phyloP scores from a whole-genome alignment of 106 monocot species.

The Vanilla planifolia region DNA sequence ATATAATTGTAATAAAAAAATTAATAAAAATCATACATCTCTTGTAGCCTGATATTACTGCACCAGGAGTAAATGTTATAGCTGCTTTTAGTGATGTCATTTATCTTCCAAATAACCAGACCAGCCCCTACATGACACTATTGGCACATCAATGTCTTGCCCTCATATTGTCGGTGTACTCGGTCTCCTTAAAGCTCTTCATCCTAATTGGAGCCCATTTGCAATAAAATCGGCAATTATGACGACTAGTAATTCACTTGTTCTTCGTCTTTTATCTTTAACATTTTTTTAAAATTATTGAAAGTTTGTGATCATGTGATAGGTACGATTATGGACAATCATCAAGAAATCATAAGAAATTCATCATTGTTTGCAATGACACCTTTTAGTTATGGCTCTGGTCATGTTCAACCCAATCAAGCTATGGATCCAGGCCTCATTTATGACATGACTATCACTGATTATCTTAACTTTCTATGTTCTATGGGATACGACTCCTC shows the following conservation, averaged over 20 bases:
- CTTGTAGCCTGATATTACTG: constrained; percentile 30
- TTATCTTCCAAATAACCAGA: no score
- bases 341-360: constrained; percentile 37
- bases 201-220: constrained; percentile 67
- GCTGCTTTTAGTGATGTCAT: constrained; percentile 15
- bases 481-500: constrained; percentile 12
- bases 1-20: no score
- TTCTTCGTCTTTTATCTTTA: no score
- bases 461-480: constrained; percentile 28
- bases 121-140: constrained; percentile 9
- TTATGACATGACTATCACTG: constrained; percentile 36
- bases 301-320: no score
- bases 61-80: constrained; percentile 26
- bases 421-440: constrained; percentile 65
- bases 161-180: constrained; percentile 69
- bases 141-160: constrained; percentile 85
- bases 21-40: neutral
- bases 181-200: constrained; percentile 51
- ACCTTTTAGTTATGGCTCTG: constrained; percentile 47
- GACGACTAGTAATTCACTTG: constrained; percentile 66
- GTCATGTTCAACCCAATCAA: constrained; percentile 46
- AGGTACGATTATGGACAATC: no score
- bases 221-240: constrained; percentile 78
- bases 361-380: no score
- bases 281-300: no score